phyloP scores from a whole-genome alignment of 2,329 filamentous ascomycete genomes.

The Cryoendolithus antarcticus region DNA sequence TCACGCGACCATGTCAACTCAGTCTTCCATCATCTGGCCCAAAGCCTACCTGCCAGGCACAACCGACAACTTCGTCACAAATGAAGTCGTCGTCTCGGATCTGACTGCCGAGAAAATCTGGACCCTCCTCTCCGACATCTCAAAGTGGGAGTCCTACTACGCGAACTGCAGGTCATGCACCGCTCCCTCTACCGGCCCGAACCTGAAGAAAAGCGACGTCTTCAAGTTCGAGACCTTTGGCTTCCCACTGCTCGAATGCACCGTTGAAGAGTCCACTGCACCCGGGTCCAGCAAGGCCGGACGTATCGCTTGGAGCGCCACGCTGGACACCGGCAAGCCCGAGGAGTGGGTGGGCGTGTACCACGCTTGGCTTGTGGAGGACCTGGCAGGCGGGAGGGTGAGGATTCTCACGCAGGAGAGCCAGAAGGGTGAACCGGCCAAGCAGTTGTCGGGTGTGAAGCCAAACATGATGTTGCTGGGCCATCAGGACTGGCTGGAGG shows the following conservation, averaged over 20 bases:
- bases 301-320: conserved; percentile 13
- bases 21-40: conserved; percentile 24
- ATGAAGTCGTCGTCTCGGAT: conserved; percentile 21
- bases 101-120: conserved; percentile 22
- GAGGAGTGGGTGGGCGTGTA: conserved; percentile 22
- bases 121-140: conserved; percentile 21
- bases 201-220: conserved; percentile 16
- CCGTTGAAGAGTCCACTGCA: conserved; percentile 13
- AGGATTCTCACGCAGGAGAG: conserved; percentile 26
- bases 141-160: conserved; percentile 25
- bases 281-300: conserved; percentile 9
- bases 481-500: conserved; percentile 27
- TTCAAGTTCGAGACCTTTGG: conserved; percentile 27
- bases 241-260: conserved; percentile 21
- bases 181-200: conserved; percentile 13
- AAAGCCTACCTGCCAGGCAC: conserved; percentile 22
- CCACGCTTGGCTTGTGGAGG: conserved; percentile 26
- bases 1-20: conserved; percentile 1
- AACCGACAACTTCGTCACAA: conserved; percentile 26
- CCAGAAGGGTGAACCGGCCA: conserved; percentile 21
- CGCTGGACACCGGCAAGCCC: conserved; percentile 8
- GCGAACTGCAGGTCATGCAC: conserved; percentile 21
- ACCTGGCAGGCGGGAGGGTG: conserved; percentile 20
- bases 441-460: conserved; percentile 16
- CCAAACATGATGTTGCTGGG: conserved; percentile 26